phyloP scores from a whole-genome alignment of 495 filamentous ascomycete genomes.

The Trichoderma asperelloides region DNA sequence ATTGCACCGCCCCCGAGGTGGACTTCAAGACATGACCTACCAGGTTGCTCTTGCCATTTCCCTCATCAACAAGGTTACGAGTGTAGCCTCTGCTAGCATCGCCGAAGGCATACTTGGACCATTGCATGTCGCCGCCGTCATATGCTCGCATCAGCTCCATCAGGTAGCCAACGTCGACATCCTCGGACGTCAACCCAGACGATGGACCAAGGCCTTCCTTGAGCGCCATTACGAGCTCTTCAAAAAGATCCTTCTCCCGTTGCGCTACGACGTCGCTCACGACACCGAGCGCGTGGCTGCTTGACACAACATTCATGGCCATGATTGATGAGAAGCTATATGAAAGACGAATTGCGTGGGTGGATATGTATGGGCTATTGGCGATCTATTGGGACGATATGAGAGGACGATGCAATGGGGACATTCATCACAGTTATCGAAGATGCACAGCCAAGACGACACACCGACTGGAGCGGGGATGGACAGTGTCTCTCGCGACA shows the following conservation, averaged over 20 bases:
- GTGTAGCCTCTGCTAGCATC: conserved; percentile 65
- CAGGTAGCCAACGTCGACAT: conserved; percentile 64
- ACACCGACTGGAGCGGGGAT: conserved; percentile 6
- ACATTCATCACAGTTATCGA: neutral
- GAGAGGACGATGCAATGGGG: neutral
- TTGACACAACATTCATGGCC: neutral
- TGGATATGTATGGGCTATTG: neutral
- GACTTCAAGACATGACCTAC: conserved; percentile 36
- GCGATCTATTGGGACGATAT: neutral
- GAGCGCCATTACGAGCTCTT: conserved; percentile 64
- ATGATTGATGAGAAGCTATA: neutral
- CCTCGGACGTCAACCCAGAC: conserved; percentile 69
- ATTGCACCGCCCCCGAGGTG: neutral
- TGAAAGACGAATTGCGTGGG: neutral
- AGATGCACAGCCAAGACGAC: neutral
- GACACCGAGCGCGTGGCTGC: conserved; percentile 17
- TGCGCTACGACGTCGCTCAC: conserved; percentile 3
- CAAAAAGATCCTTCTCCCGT: conserved; percentile 43
- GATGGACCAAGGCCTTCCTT: conserved; percentile 63
- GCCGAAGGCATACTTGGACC: conserved; percentile 60
- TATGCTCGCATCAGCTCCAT: conserved; percentile 63
- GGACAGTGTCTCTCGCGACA: neutral
- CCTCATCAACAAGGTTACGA: conserved; percentile 79
- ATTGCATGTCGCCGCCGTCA: conserved; percentile 54
- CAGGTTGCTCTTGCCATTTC: conserved; percentile 86